Evolutionary conservation across 2,329 filamentous ascomycete species (phyloP), one percentile per base, ranked within the genome.

Genomic region (Teratosphaeria epicoccoides): DNA sequence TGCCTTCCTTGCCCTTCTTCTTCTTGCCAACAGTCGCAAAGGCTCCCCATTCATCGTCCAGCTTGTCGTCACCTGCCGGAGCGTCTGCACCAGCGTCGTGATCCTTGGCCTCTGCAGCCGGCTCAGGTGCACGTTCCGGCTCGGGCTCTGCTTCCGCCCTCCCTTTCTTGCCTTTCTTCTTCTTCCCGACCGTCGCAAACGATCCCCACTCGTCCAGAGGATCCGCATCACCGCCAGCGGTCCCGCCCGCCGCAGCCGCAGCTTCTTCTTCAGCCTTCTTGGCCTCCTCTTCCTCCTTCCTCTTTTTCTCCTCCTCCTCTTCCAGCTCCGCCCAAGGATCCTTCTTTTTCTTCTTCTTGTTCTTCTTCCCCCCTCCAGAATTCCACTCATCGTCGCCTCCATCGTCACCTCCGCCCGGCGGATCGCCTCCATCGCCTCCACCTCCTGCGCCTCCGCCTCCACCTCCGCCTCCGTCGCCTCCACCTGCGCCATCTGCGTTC

Each of bases 281-380:
- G 24, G 59, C 66, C 24, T 59, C 67, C 53, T 69, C 67, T 52
- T 65, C 60, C 55, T 70, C 65, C 25, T 66, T 64, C 52, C 65
- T 59, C 54, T 63, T 59, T 46, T 50, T 67, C 52, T 64, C 58
- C 62, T 70, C 62, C 66, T 70, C 62, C 64, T 67, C 57, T 66
- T 70, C 53, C 12, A 52, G 24, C 22, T 55, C 59, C 61, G 68
- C 57, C 58, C 57, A 63, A 12, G 56, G 54, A 51, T 60, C 71
- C 61, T 71, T 70, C 57, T 70, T 71, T 59, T 70, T 68, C 55
- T 68, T 67, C 55, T 70, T 70, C 52, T 68, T 66, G 23, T 65
- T 66, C 56, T 70, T 72, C 49, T 67, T 67, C 11, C 60, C 59
- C 7, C 61, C 59, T 22, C 52, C 61, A 51, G 52, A 59, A 47